A percentile compares a stretch with the other conserved stretches of the same genome.
Conservation (phyloP, 345 rosid genomes). For the Bretschneidera sinensis region DNA sequence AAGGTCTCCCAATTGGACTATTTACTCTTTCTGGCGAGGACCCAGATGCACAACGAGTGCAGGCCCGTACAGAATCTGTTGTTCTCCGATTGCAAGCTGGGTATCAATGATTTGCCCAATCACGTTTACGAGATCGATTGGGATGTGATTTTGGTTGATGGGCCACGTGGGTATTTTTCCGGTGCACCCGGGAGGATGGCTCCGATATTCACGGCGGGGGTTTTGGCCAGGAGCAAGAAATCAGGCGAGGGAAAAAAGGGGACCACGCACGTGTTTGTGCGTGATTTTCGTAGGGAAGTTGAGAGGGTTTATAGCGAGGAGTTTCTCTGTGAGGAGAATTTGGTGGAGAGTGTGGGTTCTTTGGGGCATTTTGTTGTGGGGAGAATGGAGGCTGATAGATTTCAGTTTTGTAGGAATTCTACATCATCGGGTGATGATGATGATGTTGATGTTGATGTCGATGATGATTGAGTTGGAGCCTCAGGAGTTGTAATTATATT, state of each 20-base stretch:
- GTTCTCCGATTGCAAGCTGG: slow-evolving; percentile 80
- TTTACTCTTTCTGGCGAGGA: slow-evolving; percentile 34
- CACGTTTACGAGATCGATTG: slow-evolving; percentile 72
- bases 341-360: slow-evolving; percentile 43
- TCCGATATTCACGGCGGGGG: slow-evolving; percentile 75
- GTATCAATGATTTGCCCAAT: slow-evolving; percentile 78
- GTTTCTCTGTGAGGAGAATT: slow-evolving; percentile 71
- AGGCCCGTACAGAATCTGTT: slow-evolving; percentile 80
- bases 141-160: slow-evolving; percentile 81
- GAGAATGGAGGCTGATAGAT: slow-evolving; percentile 12
- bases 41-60: slow-evolving; percentile 46
- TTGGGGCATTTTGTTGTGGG: slow-evolving; percentile 57
- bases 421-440: slow-evolving; percentile 16
- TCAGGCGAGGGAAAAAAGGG: slow-evolving; percentile 5
- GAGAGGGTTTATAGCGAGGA: slow-evolving; percentile 66
- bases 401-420: slow-evolving; percentile 48
- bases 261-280: slow-evolving; percentile 70
- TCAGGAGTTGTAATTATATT: slow-evolving; percentile 10
- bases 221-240: slow-evolving; percentile 63
- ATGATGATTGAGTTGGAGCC: slow-evolving; percentile 18
- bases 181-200: slow-evolving; percentile 85
- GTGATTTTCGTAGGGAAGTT: slow-evolving; percentile 60
- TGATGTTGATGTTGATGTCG: background rate
- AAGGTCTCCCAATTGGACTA: slow-evolving; percentile 46
- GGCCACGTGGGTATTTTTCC: slow-evolving; percentile 60